These are phyloP conservation scores for Sphagnum fallax DNA, from an alignment of 228 moss, liverwort and hornwort genomes.

Conservation along the genomic window DNA sequence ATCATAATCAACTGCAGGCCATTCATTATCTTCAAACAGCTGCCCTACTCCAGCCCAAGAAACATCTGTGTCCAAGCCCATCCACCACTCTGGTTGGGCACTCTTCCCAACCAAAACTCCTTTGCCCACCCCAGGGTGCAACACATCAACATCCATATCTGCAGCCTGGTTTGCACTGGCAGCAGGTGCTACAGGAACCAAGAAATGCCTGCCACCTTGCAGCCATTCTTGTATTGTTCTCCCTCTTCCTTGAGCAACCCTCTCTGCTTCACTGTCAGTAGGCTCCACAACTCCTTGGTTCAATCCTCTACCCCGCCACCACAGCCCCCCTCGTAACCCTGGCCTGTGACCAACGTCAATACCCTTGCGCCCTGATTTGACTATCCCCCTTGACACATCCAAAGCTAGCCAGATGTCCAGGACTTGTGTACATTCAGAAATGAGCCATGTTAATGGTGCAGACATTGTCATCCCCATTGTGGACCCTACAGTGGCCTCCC, in stretches of 20 bases:
- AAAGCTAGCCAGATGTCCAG: slow-evolving; percentile 70
- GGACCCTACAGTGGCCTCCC: slow-evolving; percentile 21
- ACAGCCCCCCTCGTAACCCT: slow-evolving; percentile 42
- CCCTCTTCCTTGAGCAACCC: slow-evolving; percentile 44
- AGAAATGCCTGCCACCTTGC: slow-evolving; percentile 50
- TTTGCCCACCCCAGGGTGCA: slow-evolving; percentile 39
- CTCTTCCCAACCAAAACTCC: slow-evolving; percentile 34
- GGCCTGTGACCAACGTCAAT: slow-evolving; percentile 37
- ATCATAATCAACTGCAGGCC: slow-evolving; percentile 75
- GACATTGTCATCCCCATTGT: slow-evolving; percentile 29
- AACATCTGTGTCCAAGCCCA: slow-evolving; percentile 55
- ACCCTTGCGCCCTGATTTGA: slow-evolving; percentile 55
- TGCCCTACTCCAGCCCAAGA: slow-evolving; percentile 40
- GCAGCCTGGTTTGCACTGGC: slow-evolving; percentile 36
- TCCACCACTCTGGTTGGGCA: slow-evolving; percentile 78
- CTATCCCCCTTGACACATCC: slow-evolving; percentile 63
- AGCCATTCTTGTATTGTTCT: slow-evolving; percentile 70
- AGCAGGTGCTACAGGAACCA: slow-evolving; percentile 17
- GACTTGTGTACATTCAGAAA: slow-evolving; percentile 60
- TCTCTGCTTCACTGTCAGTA: slow-evolving; percentile 18
- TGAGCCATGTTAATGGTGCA: slow-evolving; percentile 52
- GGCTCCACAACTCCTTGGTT: slow-evolving; percentile 49
- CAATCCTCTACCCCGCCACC: slow-evolving; percentile 72
- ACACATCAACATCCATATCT: slow-evolving; percentile 69
- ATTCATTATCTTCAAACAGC: slow-evolving; percentile 41